A percentile compares a stretch with the other conserved stretches of the same genome.
These are phyloP conservation scores for Globisporangium lucens DNA, from an alignment of 352 stramenopile genomes.

Conservation along the genomic window DNA sequence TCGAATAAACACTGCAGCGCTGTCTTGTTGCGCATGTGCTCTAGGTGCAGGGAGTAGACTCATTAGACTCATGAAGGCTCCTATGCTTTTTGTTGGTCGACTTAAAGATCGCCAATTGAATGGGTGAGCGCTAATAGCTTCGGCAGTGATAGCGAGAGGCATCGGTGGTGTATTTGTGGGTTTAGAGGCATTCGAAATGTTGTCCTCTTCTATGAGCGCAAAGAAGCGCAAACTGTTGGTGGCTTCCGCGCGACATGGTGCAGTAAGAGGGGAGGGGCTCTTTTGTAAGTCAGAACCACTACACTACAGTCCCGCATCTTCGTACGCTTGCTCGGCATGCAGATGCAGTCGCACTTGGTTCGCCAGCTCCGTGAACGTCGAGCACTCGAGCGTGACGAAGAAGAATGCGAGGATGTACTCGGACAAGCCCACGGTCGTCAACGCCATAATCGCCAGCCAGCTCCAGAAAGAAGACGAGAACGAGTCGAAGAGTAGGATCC, in stretches of 20 bases:
- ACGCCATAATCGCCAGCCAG: conserved; percentile 32
- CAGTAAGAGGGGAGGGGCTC: not conserved
- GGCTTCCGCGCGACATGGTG: too few species aligned
- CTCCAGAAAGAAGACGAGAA: conserved; percentile 23
- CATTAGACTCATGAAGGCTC: too few species aligned
- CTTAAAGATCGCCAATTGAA: too few species aligned
- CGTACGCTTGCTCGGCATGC: conserved; percentile 26
- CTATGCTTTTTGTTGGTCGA: too few species aligned
- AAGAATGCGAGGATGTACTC: conserved; percentile 81
- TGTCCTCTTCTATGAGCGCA: not conserved
- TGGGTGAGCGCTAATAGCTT: too few species aligned
- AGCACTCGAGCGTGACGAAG: conserved; percentile 79
- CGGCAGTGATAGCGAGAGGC: not conserved
- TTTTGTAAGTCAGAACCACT: not conserved
- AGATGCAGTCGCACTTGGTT: conserved; percentile 69
- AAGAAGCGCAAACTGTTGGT: not conserved
- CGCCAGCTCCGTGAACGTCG: conserved; percentile 70
- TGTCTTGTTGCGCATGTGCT: not conserved
- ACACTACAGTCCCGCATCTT: conserved; percentile 3
- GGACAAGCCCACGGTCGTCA: conserved; percentile 34
- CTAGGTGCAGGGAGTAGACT: not conserved
- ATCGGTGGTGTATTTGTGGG: not conserved
- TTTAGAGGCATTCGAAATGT: not conserved
- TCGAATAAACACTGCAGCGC: not conserved
- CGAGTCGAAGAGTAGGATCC: conserved; percentile 28